Conservation (phyloP, 2,329 filamentous ascomycete genomes). For the Rugonectria rugulosa region DNA sequence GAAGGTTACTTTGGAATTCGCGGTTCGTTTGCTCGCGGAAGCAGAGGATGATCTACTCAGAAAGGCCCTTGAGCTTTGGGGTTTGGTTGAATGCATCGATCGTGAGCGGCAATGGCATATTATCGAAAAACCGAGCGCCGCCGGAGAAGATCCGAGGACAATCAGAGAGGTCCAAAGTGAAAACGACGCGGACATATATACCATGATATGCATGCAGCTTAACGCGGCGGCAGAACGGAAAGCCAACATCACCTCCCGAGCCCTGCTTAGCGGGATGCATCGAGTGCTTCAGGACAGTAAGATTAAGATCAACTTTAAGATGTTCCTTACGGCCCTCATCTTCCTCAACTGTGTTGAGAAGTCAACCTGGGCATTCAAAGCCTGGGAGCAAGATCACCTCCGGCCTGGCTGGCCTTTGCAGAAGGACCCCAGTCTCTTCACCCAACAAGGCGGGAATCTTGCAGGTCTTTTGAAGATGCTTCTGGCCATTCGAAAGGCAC, state of each 20-base stretch:
- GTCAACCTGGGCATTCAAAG: slow-evolving; percentile 73
- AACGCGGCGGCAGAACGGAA: slow-evolving; percentile 71
- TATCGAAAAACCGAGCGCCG: slow-evolving; percentile 53
- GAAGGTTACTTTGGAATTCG: slow-evolving; percentile 64
- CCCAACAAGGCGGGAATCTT: slow-evolving; percentile 65
- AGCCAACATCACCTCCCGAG: slow-evolving; percentile 65
- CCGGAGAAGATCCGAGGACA: slow-evolving; percentile 51
- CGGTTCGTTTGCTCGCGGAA: slow-evolving; percentile 54
- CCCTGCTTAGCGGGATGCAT: slow-evolving; percentile 67
- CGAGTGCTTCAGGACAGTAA: slow-evolving; percentile 68
- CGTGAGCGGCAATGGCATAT: slow-evolving; percentile 69
- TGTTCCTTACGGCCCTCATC: slow-evolving; percentile 68
- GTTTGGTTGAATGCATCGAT: slow-evolving; percentile 70
- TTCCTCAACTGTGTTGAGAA: slow-evolving; percentile 73
- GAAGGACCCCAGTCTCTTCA: slow-evolving; percentile 62
- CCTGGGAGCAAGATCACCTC: slow-evolving; percentile 70
- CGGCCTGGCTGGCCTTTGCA: slow-evolving; percentile 68
- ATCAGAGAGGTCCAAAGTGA: slow-evolving; percentile 59
- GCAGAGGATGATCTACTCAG: slow-evolving; percentile 63
- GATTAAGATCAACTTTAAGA: slow-evolving; percentile 64
- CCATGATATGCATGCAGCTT: slow-evolving; percentile 69
- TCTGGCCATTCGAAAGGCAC: slow-evolving; percentile 64
- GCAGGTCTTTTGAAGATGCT: slow-evolving; percentile 68
- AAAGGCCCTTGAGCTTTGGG: slow-evolving; percentile 70
- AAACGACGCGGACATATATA: slow-evolving; percentile 64